These are phyloP conservation scores for Talaromyces proteolyticus DNA, from an alignment of 495 filamentous ascomycete species.

Conservation along the genomic window DNA sequence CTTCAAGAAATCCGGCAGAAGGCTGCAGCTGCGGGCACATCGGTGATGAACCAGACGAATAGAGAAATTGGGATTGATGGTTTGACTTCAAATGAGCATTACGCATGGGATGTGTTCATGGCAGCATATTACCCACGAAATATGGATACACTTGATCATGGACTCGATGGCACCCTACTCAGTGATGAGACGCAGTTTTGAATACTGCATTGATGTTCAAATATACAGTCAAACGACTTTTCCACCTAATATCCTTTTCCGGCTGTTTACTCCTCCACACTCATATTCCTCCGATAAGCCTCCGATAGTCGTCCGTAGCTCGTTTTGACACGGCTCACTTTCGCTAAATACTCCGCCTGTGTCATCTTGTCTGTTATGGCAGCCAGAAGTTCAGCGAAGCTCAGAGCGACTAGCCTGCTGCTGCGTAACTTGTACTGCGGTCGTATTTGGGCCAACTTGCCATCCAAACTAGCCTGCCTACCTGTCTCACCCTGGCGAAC, in stretches of 20 bases:
- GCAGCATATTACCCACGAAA: not conserved
- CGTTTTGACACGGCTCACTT: not conserved
- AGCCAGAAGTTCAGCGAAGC: conserved; percentile 4
- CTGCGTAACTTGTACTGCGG: conserved; percentile 6
- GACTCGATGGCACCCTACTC: not conserved
- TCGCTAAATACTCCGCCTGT: not conserved
- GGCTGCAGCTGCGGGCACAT: not conserved
- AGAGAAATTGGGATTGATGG: not conserved
- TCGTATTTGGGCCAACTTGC: not conserved
- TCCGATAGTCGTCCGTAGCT: conserved; percentile 5
- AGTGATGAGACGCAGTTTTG: not conserved
- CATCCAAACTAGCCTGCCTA: conserved; percentile 2
- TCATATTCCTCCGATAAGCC: conserved; percentile 3
- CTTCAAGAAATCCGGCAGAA: not conserved
- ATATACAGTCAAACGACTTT: no score
- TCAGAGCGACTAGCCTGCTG: conserved; percentile 3
- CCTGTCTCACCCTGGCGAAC: conserved; percentile 2
- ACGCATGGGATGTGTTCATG: not conserved
- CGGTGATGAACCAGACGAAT: not conserved
- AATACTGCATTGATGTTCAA: not conserved
- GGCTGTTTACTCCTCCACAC: not conserved
- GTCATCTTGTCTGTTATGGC: not conserved
- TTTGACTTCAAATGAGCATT: not conserved
- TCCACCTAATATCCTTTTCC: not conserved
- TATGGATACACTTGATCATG: not conserved